These are phyloP conservation scores for Kitagawia praeruptora DNA, from an alignment of 129 eudicot genomes.

Conservation along the genomic window DNA sequence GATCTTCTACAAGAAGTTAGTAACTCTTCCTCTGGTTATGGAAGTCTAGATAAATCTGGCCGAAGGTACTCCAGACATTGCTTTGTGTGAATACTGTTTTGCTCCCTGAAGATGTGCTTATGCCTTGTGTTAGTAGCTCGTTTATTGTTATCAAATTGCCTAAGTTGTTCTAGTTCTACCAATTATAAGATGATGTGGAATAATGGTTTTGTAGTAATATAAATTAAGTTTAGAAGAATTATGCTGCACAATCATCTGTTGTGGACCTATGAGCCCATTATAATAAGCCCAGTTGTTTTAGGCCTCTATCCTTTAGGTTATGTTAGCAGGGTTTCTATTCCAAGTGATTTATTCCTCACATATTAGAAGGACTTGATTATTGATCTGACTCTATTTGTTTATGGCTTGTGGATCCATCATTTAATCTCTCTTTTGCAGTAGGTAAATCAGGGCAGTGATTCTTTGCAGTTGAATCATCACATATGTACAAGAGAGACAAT, in stretches of 20 bases:
- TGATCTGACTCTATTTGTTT: not conserved
- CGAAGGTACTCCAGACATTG: slow-evolving; percentile 49
- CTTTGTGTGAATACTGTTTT: not conserved
- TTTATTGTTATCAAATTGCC: not conserved
- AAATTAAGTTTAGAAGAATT: not conserved
- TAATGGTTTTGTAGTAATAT: not conserved
- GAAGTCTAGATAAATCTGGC: slow-evolving; percentile 91
- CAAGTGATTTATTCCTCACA: not conserved
- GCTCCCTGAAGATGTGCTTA: not conserved
- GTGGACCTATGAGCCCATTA: too few species aligned
- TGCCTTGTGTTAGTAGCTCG: not conserved
- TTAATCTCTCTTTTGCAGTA: not conserved
- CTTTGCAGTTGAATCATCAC: not conserved
- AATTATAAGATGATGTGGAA: not conserved
- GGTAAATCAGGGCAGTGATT: not conserved
- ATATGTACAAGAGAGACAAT: too few species aligned
- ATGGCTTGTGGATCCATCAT: too few species aligned
- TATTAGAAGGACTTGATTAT: not conserved
- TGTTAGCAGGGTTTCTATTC: not conserved
- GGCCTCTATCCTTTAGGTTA: not conserved
- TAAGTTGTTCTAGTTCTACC: not conserved
- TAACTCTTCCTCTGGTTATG: slow-evolving; percentile 66
- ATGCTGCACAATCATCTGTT: too few species aligned
- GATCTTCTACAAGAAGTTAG: slow-evolving; percentile 83
- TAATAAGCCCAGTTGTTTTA: not conserved